Base-by-base conservation (phyloP, 2,329 filamentous ascomycete species). In the Pseudopyricularia javanii region DNA sequence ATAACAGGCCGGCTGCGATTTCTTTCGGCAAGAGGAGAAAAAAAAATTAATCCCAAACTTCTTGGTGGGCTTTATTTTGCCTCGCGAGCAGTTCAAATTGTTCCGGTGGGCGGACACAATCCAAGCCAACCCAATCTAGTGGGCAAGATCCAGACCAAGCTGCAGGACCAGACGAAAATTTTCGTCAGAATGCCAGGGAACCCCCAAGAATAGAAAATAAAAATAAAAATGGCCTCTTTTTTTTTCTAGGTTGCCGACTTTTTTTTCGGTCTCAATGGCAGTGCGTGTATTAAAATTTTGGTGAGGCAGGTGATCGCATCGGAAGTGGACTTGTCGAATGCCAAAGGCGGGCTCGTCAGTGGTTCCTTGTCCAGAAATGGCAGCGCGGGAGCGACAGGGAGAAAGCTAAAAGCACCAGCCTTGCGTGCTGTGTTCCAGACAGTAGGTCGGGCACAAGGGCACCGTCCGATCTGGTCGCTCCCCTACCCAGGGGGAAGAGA, bases 251-350 rank as follows among this genome's bases (percentile, higher is more conserved):
- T 43, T 43, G 9, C 17, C 22, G 17, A 20, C 22, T 43, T 20
- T 12, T 20, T 43, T 11, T 43, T 20, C 22, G 9, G 37, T 43
- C 17, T 32, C 50, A 37, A 47, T 17, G 24, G 28, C n/a, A 52
- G 28, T 47, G 26, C 28, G 28, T n/a, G 35, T 26, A 37, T 37
- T 52, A 28, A 52, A 52, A 52, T 45, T 40, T 37, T 15, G 35
- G n/a, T 34, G 50, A 22, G n/a, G 50, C 50, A 52, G 50, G 50
- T 52, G 50, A 52, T 52, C 50, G 50, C 50, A 52, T 52, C 33
- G 33, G 50, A 52, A 52, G 50, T 52, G 50, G 50, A 52, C 50
- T 52, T 52, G n/a, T 32, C 15, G 24, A 47, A 11, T 45, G 26
- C 50, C 35, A 28, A 47, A 20, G 37, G 28, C 50, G 35, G 37